Conservation (phyloP, 1,139 yeast species). For the Tardiomyces depauwii region DNA sequence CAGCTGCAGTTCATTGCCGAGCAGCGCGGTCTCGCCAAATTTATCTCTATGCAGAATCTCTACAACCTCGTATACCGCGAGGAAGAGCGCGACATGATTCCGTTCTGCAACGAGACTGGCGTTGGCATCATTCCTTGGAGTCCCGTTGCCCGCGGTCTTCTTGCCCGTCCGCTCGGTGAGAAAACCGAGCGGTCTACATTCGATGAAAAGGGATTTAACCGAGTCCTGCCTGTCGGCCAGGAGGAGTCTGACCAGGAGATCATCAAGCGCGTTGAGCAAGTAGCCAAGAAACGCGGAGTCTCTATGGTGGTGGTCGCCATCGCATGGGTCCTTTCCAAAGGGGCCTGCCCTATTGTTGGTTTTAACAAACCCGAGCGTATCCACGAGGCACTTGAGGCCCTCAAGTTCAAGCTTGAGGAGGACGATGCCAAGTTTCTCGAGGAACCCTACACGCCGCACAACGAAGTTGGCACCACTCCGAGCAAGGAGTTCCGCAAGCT, state of each 20-base stretch:
- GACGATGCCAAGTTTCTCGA: slow-evolving; percentile 39
- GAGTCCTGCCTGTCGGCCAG: neutral
- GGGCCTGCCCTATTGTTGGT: slow-evolving; percentile 45
- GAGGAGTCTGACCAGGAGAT: slow-evolving; percentile 19
- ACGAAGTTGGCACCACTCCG: too few species aligned
- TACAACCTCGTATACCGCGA: slow-evolving; percentile 47
- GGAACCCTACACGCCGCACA: slow-evolving; percentile 29
- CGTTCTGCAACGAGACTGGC: slow-evolving; percentile 37
- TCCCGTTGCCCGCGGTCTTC: slow-evolving; percentile 38
- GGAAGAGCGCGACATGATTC: slow-evolving; percentile 51
- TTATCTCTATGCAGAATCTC: slow-evolving; percentile 48
- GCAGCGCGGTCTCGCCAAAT: slow-evolving; percentile 40
- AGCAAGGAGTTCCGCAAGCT: too few species aligned
- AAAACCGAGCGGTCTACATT: neutral
- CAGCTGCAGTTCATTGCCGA: slow-evolving; percentile 43
- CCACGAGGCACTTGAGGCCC: slow-evolving; percentile 41
- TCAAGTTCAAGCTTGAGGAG: slow-evolving; percentile 32
- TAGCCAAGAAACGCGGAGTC: slow-evolving; percentile 34
- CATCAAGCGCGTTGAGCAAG: slow-evolving; percentile 39
- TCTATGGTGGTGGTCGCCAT: slow-evolving; percentile 46
- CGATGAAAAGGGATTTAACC: neutral
- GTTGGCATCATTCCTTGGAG: slow-evolving; percentile 46
- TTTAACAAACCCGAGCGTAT: slow-evolving; percentile 38
- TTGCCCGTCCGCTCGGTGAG: slow-evolving; percentile 30
- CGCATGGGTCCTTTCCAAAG: slow-evolving; percentile 45